Conservation (phyloP, 2,329 filamentous ascomycete species). For the Lecanoromycetidae sp. region DNA sequence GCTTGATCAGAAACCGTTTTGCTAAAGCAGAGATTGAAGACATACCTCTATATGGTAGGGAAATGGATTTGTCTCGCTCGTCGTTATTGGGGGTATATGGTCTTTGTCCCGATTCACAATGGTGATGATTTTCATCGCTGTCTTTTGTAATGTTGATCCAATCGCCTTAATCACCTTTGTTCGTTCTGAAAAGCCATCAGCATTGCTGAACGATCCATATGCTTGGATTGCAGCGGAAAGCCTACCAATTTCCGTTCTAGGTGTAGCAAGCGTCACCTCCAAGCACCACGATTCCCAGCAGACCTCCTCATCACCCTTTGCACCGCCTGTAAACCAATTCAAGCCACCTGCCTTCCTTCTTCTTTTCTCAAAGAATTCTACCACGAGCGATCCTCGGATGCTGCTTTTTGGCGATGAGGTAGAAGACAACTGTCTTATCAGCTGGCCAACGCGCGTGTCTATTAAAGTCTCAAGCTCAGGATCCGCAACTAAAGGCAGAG, state of each 20-base stretch:
- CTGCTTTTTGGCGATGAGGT: constrained; percentile 42
- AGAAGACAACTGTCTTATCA: constrained; percentile 63
- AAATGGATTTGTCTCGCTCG: constrained; percentile 82
- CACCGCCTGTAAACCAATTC: constrained; percentile 30
- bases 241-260: constrained; percentile 75
- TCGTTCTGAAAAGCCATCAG: constrained; percentile 47
- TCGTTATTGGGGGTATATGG: constrained; percentile 94
- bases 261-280: constrained; percentile 84
- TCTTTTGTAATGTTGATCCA: constrained; percentile 77
- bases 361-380: constrained; percentile 92
- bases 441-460: constrained; percentile 67
- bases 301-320: constrained; percentile 76
- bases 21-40: neutral
- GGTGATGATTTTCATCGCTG: constrained; percentile 78
- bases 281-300: constrained; percentile 96
- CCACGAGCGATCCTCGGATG: constrained; percentile 64
- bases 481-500: constrained; percentile 78
- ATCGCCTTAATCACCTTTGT: constrained; percentile 81
- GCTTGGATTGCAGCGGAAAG: constrained; percentile 11
- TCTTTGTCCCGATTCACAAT: constrained; percentile 82
- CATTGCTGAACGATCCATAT: constrained; percentile 5
- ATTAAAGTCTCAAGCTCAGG: constrained; percentile 87
- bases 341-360: constrained; percentile 71
- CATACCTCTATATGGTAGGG: constrained; percentile 70
- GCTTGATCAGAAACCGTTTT: neutral